Percentiles rank a stretch among this genome's conserved stretches.
phyloP scores from a whole-genome alignment of 371 early-diverging fungal genomes.

The Lichtheimia ramosa region DNA sequence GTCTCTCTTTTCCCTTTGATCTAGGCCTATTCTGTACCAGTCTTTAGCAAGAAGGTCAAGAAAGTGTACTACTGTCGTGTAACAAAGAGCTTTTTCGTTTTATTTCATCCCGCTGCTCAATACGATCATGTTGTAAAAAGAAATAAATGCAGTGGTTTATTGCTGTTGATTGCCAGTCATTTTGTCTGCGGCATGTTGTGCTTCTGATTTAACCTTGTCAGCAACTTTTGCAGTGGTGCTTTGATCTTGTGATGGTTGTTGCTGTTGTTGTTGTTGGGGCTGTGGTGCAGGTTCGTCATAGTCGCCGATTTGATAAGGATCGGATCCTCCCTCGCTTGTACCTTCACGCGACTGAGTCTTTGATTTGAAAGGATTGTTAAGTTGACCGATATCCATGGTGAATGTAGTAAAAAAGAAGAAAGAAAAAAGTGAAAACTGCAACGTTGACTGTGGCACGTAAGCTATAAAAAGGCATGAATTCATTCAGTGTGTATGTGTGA shows the following conservation, averaged over 20 bases:
- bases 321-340: background rate
- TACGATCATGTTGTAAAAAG: too few relatives aligned
- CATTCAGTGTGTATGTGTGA: background rate
- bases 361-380: constrained; percentile 26
- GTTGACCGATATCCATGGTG: constrained; percentile 42
- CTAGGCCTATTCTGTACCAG: too few relatives aligned
- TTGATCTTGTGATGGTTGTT: background rate
- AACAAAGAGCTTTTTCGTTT: too few relatives aligned
- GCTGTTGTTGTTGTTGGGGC: constrained; percentile 9
- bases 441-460: too few relatives aligned
- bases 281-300: constrained; percentile 29
- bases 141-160: background rate
- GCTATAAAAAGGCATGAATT: background rate
- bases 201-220: constrained; percentile 3
- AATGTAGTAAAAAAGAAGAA: background rate
- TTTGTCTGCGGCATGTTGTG: background rate
- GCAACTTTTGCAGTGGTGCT: constrained; percentile 2
- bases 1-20: too few relatives aligned
- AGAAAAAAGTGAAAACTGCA: too few relatives aligned
- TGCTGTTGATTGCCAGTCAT: background rate
- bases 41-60: too few relatives aligned
- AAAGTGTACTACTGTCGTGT: too few relatives aligned
- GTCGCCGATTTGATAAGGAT: constrained; percentile 39
- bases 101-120: too few relatives aligned
- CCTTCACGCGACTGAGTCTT: constrained; percentile 10